Base-by-base conservation (phyloP, 192 early-diverging fungal species). In the Coemansia umbellata region DNA sequence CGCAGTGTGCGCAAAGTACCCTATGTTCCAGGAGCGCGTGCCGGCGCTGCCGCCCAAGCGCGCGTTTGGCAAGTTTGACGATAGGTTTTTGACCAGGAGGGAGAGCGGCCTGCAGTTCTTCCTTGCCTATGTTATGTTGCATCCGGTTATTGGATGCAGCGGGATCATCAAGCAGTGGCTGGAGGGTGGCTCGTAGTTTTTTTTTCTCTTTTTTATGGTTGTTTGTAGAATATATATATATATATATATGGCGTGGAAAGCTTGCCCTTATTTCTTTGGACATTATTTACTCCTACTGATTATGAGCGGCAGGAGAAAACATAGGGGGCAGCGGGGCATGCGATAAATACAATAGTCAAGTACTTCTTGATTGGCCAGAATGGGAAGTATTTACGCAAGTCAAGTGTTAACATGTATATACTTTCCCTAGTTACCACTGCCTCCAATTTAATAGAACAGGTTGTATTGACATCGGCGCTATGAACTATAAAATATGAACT, bases 71-170 rank as follows among this genome's bases (percentile, higher is more conserved):
- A 78, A 70, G 64, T 78, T 78, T 32, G 76, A 78, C 17, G 61
- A 72, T 31, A 47, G 32, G 18, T 78, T 78, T 47, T 41, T 78
- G 47, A 67, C 68, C 53, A 63, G 62, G 37, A 63, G 76, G 19
- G 69, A 78, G 43, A 71, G 58, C 42, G 76, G 69, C n/a, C 14
- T 78, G 47, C 76, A 78, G 55, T 78, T 72, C 41, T 72, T 78
- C 24, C 37, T 78, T 39, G 65, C 69, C 2, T 78, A 78, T 27
- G 69, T 78, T 13, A 67, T 78, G 53, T 36, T 78, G 5, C 76
- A 78, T 43, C 76, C 76, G 7, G 67, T 72, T n/a, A 78, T 78
- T 43, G 76, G 76, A 0, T 60, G 69, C n/a, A 78, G 75, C 47
- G 44, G 55, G 2, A 35, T 68, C 24, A 60, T 78, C 30, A 50